phyloP scores from a whole-genome alignment of 192 early-diverging fungal species.

The Obelidium mucronatum region DNA sequence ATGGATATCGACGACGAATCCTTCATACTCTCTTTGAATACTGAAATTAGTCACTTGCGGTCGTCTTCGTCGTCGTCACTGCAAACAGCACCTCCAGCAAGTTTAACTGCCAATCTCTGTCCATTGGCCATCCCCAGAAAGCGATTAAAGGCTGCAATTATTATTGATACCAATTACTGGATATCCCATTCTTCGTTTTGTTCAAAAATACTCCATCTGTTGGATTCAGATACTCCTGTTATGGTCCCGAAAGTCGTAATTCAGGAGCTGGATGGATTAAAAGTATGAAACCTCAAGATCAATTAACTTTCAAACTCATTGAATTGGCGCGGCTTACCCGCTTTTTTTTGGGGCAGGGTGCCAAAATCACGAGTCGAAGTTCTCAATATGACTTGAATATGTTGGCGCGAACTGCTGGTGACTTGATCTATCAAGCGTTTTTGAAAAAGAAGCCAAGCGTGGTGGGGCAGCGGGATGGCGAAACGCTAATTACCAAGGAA shows the following conservation, averaged over 20 bases:
- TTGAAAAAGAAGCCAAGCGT: neutral
- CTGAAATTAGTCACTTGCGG: neutral
- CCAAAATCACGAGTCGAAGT: too few relatives aligned
- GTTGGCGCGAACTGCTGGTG: neutral
- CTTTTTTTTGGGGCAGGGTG: too few relatives aligned
- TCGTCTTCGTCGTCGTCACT: neutral
- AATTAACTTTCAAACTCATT: too few relatives aligned
- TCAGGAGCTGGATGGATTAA: constrained; percentile 15
- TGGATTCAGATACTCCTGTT: constrained; percentile 2
- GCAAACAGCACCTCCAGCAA: too few relatives aligned
- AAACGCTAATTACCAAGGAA: constrained; percentile 1
- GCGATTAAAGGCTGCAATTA: neutral
- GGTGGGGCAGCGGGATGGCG: constrained; percentile 5
- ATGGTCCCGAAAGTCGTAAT: constrained; percentile 19
- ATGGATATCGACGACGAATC: constrained; percentile 18
- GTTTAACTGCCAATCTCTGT: neutral
- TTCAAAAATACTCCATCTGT: neutral
- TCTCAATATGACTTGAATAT: constrained; percentile 3
- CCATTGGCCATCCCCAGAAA: neutral
- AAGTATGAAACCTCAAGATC: constrained; percentile 5
- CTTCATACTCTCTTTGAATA: neutral
- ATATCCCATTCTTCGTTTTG: constrained; percentile 14
- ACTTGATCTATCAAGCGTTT: constrained; percentile 16
- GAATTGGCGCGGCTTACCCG: too few relatives aligned
- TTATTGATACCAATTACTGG: constrained; percentile 28